Conservation (phyloP, 1,284 basidiomycete species). For the Pascua sp. region DNA sequence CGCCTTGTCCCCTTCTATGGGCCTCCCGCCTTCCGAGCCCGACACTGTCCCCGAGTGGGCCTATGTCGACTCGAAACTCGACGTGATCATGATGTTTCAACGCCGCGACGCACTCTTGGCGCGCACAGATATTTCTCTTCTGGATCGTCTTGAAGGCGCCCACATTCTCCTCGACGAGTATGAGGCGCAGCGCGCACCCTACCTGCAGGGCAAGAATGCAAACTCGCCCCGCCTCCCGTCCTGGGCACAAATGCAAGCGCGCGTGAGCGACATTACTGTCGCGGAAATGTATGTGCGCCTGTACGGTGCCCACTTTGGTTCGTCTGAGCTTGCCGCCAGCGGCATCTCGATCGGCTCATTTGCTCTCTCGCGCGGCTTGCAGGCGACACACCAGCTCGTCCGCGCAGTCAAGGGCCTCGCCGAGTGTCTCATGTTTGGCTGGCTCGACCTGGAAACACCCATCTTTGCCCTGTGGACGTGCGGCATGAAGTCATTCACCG, state of each 20-base stretch:
- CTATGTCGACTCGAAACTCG: neutral
- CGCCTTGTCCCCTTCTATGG: neutral
- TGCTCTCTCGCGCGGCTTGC: neutral
- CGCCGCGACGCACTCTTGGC: slow-evolving; percentile 1
- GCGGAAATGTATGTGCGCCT: neutral
- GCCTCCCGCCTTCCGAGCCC: neutral
- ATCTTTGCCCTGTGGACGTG: slow-evolving; percentile 5
- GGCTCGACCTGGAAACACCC: slow-evolving; percentile 1
- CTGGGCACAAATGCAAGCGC: slow-evolving; percentile 41
- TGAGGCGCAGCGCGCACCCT: neutral
- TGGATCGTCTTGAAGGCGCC: slow-evolving; percentile 1
- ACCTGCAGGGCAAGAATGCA: slow-evolving; percentile 2
- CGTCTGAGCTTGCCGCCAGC: neutral
- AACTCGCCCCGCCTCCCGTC: slow-evolving; percentile 33
- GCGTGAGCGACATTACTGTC: slow-evolving; percentile 19
- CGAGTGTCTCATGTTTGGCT: neutral
- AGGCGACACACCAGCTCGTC: neutral
- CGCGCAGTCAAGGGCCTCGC: neutral
- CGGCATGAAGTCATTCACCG: slow-evolving; percentile 4
- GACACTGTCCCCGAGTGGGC: slow-evolving; percentile 3
- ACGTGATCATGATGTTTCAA: neutral
- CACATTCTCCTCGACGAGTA: neutral
- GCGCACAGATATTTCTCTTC: neutral
- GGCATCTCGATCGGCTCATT: neutral
- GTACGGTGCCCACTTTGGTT: neutral